These are phyloP conservation scores for Pseudonitzschia multiseries DNA, from an alignment of 108 stramenopile genomes.

Conservation along the genomic window DNA sequence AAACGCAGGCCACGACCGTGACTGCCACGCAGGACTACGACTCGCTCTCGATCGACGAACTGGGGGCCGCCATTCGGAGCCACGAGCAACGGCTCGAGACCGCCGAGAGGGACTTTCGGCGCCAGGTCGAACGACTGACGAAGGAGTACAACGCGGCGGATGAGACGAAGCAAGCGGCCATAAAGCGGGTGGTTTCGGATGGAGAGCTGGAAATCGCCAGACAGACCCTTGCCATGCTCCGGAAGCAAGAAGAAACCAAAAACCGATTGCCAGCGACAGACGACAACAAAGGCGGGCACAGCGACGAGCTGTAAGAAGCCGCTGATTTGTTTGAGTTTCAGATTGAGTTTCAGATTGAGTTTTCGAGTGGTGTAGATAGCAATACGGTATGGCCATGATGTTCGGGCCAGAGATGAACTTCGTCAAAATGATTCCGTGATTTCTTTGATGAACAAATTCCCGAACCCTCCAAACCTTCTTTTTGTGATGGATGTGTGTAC, in stretches of 20 bases:
- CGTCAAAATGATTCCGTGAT: no score
- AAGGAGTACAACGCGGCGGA: constrained; percentile 50
- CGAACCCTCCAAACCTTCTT: no score
- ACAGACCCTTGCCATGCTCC: background rate
- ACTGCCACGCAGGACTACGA: constrained; percentile 36
- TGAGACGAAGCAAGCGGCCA: constrained; percentile 45
- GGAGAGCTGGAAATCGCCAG: background rate
- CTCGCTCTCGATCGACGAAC: constrained; percentile 46
- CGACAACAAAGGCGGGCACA: background rate
- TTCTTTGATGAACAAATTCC: no score
- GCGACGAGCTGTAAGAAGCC: background rate
- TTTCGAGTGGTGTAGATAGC: no score
- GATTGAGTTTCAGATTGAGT: no score
- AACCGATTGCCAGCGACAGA: background rate
- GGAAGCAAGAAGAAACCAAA: background rate
- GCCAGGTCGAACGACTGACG: constrained; percentile 64
- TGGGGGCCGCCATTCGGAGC: constrained; percentile 45
- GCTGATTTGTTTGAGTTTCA: no score
- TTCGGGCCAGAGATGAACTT: no score
- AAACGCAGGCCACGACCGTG: constrained; percentile 39
- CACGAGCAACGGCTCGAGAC: constrained; percentile 66
- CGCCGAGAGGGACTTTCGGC: constrained; percentile 61
- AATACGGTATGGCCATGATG: no score
- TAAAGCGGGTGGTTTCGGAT: background rate
- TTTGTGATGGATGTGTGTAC: no score